Base-by-base conservation (phyloP, 2,329 filamentous ascomycete genomes). In the Cladosporium sp. region DNA sequence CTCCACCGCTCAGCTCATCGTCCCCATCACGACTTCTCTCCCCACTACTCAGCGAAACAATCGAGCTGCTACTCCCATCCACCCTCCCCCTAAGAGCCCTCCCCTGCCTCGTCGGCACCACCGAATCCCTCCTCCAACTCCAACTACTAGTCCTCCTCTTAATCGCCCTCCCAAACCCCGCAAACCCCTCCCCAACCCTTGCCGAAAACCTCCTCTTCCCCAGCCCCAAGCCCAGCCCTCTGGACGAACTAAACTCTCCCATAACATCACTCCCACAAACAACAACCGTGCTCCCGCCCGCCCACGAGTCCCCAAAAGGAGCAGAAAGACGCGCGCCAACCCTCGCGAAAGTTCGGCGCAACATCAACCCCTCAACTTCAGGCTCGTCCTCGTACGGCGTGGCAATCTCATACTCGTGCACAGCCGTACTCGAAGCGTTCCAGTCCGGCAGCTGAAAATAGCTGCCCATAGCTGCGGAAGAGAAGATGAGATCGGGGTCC, bases 1-100 rank as follows among this genome's bases (percentile, higher is more conserved):
- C 57, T 5, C 16, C 36, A 8, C 25, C 25, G 16, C 59, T 28
- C 30, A 54, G 4, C 48, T 53, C 59, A 39, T 61, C 58, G 23
- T 30, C 58, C 39, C 46, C 58, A 39, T 61, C 58, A 5, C 58
- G 46, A 8, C 59, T 62, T 16, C 48, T 23, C 48, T 54, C 59
- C 5, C 59, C 59, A 10, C 59, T 62, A 21, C 59, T 43, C 14
- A 11, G 21, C 48, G 23, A 21, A 11, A 30, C 46, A 13, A 62
- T 23, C 18, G n/a, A 21, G 16, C 54, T 36, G n/a, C 34, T 54
- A 1, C 49, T 26, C 48, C 23, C 28, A 54, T 14, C 25, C 10
- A 26, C 43, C 14, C 60, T 63, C 18, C 25, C 48, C n/a, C 39
- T 46, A 21, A 46, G 39, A 46, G 39, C 39, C 39, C 39, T 46